Conservation (phyloP, 257 asterid species). For the Solanum verrucosum region DNA sequence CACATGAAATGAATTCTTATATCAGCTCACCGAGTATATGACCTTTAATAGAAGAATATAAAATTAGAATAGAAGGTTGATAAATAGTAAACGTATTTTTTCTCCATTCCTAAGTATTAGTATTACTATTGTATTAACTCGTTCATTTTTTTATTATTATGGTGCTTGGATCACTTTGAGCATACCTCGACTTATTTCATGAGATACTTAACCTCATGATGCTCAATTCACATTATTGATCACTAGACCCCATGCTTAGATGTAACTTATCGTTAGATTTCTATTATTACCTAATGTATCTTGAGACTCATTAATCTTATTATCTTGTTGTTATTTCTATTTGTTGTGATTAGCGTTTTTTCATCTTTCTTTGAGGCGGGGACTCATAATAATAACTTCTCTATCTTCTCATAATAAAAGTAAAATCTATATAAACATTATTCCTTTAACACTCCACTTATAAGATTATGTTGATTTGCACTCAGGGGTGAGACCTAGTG, state of each 20-base stretch:
- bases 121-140: neutral
- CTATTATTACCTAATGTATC: neutral
- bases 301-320: neutral
- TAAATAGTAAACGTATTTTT: neutral
- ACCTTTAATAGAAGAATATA: neutral
- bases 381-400: neutral
- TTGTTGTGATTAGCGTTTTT: neutral
- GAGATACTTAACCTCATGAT: neutral
- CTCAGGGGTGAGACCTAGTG: too few relatives aligned
- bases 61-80: neutral
- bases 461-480: neutral
- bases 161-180: accelerated
- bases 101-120: neutral
- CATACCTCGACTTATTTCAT: neutral
- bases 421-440: neutral
- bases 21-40: neutral
- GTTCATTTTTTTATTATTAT: neutral
- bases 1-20: neutral
- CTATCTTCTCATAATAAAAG: neutral
- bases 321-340: neutral
- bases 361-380: neutral
- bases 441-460: neutral
- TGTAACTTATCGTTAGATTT: neutral
- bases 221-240: neutral
- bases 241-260: neutral